Evolutionary conservation across 179 eudicot genomes (phyloP).

Genomic region (Silene noctiflora): DNA sequence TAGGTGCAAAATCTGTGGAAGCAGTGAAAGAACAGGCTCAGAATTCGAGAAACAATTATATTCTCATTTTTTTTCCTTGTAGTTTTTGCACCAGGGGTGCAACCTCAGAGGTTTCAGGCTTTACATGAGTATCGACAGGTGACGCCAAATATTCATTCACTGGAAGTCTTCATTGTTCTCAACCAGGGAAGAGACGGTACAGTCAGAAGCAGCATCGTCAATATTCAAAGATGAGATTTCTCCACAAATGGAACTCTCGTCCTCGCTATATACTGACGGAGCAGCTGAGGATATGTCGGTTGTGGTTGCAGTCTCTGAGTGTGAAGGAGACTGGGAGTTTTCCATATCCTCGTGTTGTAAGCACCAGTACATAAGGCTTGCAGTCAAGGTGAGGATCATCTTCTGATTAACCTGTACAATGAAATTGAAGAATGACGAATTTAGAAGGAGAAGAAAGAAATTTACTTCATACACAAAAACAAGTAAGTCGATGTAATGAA

Average conservation of each 20-base stretch:
- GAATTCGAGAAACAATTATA: neutral
- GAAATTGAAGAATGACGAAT: neutral
- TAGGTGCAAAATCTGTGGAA: slow-evolving; percentile 1
- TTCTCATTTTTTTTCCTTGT: neutral
- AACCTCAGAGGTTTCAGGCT: neutral
- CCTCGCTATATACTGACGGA: slow-evolving; percentile 56
- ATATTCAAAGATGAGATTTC: slow-evolving; percentile 54
- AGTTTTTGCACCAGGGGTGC: slow-evolving; percentile 16
- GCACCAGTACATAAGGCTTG: slow-evolving; percentile 99
- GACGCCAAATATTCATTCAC: slow-evolving; percentile 3
- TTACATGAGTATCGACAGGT: neutral
- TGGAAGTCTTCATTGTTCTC: slow-evolving; percentile 36
- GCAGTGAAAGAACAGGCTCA: neutral
- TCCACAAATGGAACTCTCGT: slow-evolving; percentile 53
- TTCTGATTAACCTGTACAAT: slow-evolving; percentile 74
- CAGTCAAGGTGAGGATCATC: slow-evolving; percentile 89
- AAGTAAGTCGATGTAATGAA: no score
- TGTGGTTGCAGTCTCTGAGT: slow-evolving; percentile 40
- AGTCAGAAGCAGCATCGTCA: slow-evolving; percentile 61
- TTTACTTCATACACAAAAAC: no score
- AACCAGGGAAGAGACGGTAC: slow-evolving; percentile 41
- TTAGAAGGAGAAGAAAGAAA: no score
- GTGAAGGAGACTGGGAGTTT: slow-evolving; percentile 41
- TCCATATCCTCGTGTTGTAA: slow-evolving; percentile 68
- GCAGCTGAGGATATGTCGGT: slow-evolving; percentile 62